These are phyloP conservation scores for Rhizophora mangle DNA, from an alignment of 345 rosid genomes.

Conservation along the genomic window DNA sequence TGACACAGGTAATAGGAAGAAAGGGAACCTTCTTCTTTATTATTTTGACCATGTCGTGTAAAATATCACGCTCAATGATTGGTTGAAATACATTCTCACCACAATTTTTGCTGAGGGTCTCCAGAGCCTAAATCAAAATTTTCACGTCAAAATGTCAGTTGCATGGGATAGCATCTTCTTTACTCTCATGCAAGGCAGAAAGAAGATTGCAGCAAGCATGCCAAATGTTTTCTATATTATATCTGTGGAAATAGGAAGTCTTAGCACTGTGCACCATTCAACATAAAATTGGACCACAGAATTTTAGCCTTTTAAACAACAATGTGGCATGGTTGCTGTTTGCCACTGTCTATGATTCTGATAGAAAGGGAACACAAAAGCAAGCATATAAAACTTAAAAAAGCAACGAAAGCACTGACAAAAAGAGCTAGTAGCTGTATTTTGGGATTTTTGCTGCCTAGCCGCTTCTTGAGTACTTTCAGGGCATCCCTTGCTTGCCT, in stretches of 20 bases:
- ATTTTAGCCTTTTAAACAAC: background rate
- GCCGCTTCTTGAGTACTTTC: constrained; percentile 84
- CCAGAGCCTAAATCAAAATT: constrained; percentile 62
- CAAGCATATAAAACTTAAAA: constrained; percentile 3
- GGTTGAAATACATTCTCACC: constrained; percentile 81
- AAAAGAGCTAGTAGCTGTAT: constrained; percentile 80
- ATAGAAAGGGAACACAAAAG: constrained; percentile 6
- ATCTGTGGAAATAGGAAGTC: too few species aligned
- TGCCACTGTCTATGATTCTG: too few species aligned
- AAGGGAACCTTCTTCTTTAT: constrained; percentile 83
- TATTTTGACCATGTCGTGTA: constrained; percentile 92
- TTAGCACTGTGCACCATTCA: too few species aligned
- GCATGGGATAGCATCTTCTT: constrained; percentile 1
- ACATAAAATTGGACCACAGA: background rate
- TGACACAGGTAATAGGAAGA: constrained; percentile 15
- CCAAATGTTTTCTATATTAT: too few species aligned
- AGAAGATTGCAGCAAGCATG: too few species aligned
- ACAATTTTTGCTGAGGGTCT: constrained; percentile 92
- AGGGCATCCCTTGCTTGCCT: constrained; percentile 94
- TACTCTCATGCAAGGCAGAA: background rate
- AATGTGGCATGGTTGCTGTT: background rate
- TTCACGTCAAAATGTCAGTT: background rate
- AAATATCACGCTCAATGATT: constrained; percentile 84
- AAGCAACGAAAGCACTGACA: constrained; percentile 45
- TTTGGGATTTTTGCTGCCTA: constrained; percentile 80